Evolutionary conservation across 208 protist species (phyloP).

Genomic region (Blastocrithidia nonstop): DNA sequence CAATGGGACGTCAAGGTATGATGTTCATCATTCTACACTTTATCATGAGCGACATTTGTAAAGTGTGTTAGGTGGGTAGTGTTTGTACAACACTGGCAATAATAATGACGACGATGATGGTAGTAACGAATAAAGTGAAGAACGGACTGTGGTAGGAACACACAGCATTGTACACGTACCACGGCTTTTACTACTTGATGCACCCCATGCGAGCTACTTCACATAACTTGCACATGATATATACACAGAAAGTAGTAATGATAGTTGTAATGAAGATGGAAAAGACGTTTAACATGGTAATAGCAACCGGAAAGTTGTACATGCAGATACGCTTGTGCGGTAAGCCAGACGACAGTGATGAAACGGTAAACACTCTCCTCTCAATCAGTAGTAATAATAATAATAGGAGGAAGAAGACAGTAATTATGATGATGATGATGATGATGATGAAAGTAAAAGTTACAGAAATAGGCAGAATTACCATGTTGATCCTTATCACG

Average conservation of each 20-base stretch:
- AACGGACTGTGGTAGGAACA: neutral
- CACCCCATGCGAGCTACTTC: conserved; percentile 40
- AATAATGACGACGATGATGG: conserved; percentile 2
- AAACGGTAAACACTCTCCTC: neutral
- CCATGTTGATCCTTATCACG: neutral
- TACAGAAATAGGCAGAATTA: neutral
- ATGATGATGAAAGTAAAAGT: no score
- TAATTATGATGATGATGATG: conserved; percentile 3
- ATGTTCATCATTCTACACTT: conserved; percentile 45
- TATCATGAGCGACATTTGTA: conserved; percentile 25
- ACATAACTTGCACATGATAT: neutral
- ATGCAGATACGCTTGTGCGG: neutral
- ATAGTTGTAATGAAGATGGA: conserved; percentile 5
- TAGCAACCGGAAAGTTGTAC: neutral
- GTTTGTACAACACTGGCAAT: no score
- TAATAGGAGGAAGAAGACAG: neutral
- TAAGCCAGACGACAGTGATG: neutral
- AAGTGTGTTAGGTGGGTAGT: conserved; percentile 19
- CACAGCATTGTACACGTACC: conserved; percentile 26
- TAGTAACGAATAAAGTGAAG: neutral
- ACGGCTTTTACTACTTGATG: conserved; percentile 56
- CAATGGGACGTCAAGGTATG: conserved; percentile 60
- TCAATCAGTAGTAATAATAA: neutral
- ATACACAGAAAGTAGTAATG: neutral
- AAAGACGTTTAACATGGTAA: neutral